phyloP scores from a whole-genome alignment of 176 grass and related monocot genomes.

The Chrysopogon serrulatus region DNA sequence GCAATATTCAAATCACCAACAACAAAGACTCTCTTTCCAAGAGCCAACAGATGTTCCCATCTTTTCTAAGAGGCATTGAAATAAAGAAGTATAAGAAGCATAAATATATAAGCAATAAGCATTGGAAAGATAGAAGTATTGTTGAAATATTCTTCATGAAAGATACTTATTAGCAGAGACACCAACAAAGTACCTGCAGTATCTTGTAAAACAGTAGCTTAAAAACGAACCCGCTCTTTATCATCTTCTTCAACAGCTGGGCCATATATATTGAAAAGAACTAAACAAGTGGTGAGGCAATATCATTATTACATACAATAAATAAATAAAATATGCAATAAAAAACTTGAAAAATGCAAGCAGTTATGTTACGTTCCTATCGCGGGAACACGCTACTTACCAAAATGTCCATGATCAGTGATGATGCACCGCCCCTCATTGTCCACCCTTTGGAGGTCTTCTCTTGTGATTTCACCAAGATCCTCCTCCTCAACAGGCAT shows the following conservation, averaged over 20 bases:
- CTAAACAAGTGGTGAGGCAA: constrained; percentile 33
- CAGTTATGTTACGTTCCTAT: constrained; percentile 2
- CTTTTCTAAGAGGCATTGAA: constrained; percentile 64
- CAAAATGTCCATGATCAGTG: constrained; percentile 93
- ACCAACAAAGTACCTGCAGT: constrained; percentile 59
- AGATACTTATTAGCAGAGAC: background rate
- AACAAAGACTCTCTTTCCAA: constrained; percentile 85
- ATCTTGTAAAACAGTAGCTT: constrained; percentile 93
- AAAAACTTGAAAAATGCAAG: background rate
- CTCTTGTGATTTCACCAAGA: constrained; percentile 67
- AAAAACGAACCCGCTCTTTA: constrained; percentile 65
- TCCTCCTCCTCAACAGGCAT: constrained; percentile 48
- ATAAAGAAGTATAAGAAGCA: constrained; percentile 20
- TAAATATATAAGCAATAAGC: background rate
- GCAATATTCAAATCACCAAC: constrained; percentile 99
- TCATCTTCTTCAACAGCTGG: constrained; percentile 80
- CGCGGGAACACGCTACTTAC: constrained; percentile 26
- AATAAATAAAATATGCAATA: background rate
- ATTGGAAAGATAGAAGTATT: background rate
- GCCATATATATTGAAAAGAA: constrained; percentile 97
- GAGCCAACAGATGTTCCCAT: constrained; percentile 63
- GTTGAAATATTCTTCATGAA: background rate
- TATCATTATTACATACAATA: constrained; percentile 7
- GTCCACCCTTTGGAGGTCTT: constrained; percentile 72
- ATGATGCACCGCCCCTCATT: constrained; percentile 86